Conservation (phyloP, 2,329 filamentous ascomycete species). For the Xenosphaeropsis pyriputrescens region DNA sequence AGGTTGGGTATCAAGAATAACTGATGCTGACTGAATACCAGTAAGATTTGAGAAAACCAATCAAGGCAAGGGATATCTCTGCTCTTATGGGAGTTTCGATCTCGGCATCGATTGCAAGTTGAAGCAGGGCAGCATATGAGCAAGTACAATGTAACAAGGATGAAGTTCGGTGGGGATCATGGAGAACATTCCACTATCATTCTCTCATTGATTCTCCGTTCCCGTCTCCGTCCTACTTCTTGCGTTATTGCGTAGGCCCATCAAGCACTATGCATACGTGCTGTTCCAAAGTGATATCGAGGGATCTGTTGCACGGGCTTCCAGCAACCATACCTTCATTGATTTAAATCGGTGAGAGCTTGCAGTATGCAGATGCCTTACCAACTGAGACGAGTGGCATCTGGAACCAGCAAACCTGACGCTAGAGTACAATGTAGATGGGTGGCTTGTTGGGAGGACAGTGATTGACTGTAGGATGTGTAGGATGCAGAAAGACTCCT, state of each 20-base stretch:
- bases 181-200: constrained; percentile 4
- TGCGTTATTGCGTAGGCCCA: constrained; percentile 3
- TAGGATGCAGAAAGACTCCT: constrained; percentile 1
- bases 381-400: constrained; percentile 2
- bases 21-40: constrained; percentile 13
- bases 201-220: constrained; percentile 14
- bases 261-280: constrained; percentile 11
- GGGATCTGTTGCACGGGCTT: constrained; percentile 2
- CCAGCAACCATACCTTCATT: constrained; percentile 1
- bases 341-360: not conserved
- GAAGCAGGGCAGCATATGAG: too few relatives aligned
- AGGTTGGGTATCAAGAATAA: too few relatives aligned
- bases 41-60: too few relatives aligned
- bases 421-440: constrained; percentile 4
- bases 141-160: too few relatives aligned
- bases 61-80: constrained; percentile 2
- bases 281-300: constrained; percentile 1
- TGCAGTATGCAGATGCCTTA: too few relatives aligned
- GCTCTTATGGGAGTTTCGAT: too few relatives aligned
- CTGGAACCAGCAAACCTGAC: constrained; percentile 16
- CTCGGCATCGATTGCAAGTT: too few relatives aligned
- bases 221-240: constrained; percentile 10
- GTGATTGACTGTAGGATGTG: too few relatives aligned
- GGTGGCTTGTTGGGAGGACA: too few relatives aligned
- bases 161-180: not conserved